Evolutionary conservation across 1,284 basidiomycete genomes (phyloP).

Genomic region (Volvariella volvacea): DNA sequence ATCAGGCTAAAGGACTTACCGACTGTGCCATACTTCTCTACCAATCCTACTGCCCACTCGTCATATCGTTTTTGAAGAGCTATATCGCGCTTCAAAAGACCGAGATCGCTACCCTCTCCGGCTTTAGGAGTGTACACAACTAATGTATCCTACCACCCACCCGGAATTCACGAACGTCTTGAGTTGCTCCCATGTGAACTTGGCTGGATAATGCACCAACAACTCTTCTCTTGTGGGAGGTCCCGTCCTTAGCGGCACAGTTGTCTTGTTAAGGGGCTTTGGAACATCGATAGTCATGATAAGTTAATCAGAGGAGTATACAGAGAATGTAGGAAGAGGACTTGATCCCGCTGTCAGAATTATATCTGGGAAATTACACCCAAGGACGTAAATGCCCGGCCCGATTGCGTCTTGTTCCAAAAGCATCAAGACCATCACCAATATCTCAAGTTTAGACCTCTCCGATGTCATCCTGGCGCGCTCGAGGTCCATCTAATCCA

Average conservation of each 20-base stretch:
- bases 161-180: conserved; percentile 74
- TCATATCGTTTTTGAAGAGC: conserved; percentile 60
- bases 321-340: not conserved
- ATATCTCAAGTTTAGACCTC: too few species aligned
- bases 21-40: conserved; percentile 60
- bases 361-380: too few species aligned
- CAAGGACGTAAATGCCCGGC: too few species aligned
- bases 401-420: too few species aligned
- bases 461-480: too few species aligned
- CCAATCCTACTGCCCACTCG: conserved; percentile 50
- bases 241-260: conserved; percentile 43
- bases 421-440: too few species aligned
- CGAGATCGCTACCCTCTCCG: conserved; percentile 55
- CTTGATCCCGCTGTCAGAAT: not conserved
- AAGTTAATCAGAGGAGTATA: too few species aligned
- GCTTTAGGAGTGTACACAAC: conserved; percentile 1
- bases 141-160: conserved; percentile 26
- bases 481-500: too few species aligned
- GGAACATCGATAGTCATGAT: conserved; percentile 9
- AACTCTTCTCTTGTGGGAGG: conserved; percentile 65
- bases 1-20: conserved; percentile 13
- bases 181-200: conserved; percentile 69
- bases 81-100: conserved; percentile 67
- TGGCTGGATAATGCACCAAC: conserved; percentile 58
- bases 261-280: conserved; percentile 10